A percentile compares a stretch with the other conserved stretches of the same genome.
These are phyloP conservation scores for Areca catechu DNA, from an alignment of 176 grass and related monocot species.

Conservation along the genomic window DNA sequence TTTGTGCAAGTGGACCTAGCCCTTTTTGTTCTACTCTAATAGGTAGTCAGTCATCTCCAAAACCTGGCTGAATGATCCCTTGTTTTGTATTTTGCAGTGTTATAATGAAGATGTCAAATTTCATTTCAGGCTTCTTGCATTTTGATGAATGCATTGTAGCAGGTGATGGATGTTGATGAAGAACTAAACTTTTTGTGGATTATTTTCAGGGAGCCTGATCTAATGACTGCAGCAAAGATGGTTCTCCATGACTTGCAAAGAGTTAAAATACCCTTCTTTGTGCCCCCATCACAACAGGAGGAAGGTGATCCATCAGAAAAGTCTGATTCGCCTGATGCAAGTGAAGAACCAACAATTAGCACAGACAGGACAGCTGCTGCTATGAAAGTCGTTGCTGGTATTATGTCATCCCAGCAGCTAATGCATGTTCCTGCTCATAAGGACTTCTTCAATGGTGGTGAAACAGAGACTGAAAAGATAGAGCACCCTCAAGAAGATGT, in stretches of 20 bases:
- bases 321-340: constrained; percentile 21
- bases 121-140: not conserved
- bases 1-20: no score
- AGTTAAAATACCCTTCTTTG: constrained; percentile 91
- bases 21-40: no score
- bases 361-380: constrained; percentile 51
- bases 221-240: constrained; percentile 84
- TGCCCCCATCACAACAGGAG: constrained; percentile 41
- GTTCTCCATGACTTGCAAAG: constrained; percentile 94
- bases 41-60: no score
- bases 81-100: no score
- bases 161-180: not conserved
- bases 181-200: constrained; percentile 8
- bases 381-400: constrained; percentile 72
- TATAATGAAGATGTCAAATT: no score
- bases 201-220: constrained; percentile 70
- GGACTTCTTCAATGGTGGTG: not conserved
- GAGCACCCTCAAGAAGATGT: no score
- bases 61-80: no score
- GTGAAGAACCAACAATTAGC: constrained; percentile 34
- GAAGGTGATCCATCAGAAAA: constrained; percentile 26
- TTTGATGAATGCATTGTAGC: no score
- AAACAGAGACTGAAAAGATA: not conserved
- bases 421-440: constrained; percentile 49
- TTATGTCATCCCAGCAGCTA: constrained; percentile 70